Evolutionary conservation across 495 filamentous ascomycete genomes (phyloP).

Genomic region (Clavariopsis aquatica): DNA sequence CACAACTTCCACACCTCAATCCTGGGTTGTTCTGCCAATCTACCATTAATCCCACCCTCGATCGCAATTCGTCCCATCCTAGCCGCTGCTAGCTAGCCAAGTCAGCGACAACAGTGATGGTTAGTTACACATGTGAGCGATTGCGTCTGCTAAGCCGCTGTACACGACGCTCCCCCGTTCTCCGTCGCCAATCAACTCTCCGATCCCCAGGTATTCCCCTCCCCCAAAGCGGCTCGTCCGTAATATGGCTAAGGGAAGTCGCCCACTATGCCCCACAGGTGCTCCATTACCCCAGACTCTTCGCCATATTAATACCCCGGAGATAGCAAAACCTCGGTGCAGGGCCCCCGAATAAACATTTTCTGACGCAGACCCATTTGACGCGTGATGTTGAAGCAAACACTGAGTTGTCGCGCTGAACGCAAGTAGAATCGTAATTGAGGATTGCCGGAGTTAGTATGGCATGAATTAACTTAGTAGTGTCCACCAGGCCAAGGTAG

Average conservation of each 20-base stretch:
- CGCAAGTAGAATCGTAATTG: not conserved
- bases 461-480: not conserved
- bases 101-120: not conserved
- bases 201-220: no score
- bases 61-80: not conserved
- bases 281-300: conserved; percentile 9
- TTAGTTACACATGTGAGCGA: not conserved
- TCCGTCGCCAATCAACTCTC: not conserved
- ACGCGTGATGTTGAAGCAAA: not conserved
- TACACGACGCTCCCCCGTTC: not conserved
- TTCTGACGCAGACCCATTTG: not conserved
- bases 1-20: not conserved
- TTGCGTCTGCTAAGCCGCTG: not conserved
- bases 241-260: not conserved
- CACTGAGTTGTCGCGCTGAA: not conserved
- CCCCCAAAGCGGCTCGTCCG: not conserved
- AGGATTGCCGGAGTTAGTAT: not conserved
- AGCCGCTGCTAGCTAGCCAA: not conserved
- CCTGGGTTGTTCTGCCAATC: not conserved
- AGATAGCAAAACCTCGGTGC: conserved; percentile 1
- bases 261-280: not conserved
- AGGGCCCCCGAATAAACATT: not conserved
- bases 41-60: not conserved
- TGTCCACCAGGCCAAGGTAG: not conserved
- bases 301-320: conserved; percentile 20